Conservation (phyloP, 2,329 filamentous ascomycete genomes). For the Phialophora verrucosa region DNA sequence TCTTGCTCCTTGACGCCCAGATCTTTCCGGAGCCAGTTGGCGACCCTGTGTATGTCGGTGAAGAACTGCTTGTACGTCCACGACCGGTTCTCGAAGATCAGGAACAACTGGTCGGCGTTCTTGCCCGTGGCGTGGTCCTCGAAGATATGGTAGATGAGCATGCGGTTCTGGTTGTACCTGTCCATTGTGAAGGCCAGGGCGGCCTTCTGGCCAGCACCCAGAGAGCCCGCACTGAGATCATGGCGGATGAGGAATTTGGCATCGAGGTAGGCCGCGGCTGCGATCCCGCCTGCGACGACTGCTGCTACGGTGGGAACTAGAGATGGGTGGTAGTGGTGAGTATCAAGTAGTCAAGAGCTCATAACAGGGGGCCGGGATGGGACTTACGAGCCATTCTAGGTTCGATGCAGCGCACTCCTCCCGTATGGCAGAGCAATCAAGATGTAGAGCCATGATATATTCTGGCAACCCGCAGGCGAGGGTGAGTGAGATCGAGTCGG, state of each 20-base stretch:
- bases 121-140: slow-evolving; percentile 61
- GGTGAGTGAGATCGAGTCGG: slow-evolving; percentile 9
- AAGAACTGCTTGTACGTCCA: slow-evolving; percentile 66
- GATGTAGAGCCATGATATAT: slow-evolving; percentile 15
- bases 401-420: slow-evolving; percentile 11
- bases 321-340: neutral
- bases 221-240: slow-evolving; percentile 62
- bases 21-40: slow-evolving; percentile 64
- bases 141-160: slow-evolving; percentile 71
- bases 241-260: slow-evolving; percentile 71
- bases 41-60: slow-evolving; percentile 63
- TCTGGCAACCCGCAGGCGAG: neutral
- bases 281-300: slow-evolving; percentile 44
- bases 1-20: slow-evolving; percentile 63
- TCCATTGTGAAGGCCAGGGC: slow-evolving; percentile 33
- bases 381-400: slow-evolving; percentile 22
- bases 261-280: slow-evolving; percentile 66
- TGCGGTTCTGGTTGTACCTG: slow-evolving; percentile 57
- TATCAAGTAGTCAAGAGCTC: neutral
- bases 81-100: slow-evolving; percentile 69
- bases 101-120: slow-evolving; percentile 61
- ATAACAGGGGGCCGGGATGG: neutral
- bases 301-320: slow-evolving; percentile 39
- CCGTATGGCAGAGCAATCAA: neutral
- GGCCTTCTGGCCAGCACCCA: slow-evolving; percentile 23